phyloP scores from a whole-genome alignment of 116 monocot species.

The Iris pallida region DNA sequence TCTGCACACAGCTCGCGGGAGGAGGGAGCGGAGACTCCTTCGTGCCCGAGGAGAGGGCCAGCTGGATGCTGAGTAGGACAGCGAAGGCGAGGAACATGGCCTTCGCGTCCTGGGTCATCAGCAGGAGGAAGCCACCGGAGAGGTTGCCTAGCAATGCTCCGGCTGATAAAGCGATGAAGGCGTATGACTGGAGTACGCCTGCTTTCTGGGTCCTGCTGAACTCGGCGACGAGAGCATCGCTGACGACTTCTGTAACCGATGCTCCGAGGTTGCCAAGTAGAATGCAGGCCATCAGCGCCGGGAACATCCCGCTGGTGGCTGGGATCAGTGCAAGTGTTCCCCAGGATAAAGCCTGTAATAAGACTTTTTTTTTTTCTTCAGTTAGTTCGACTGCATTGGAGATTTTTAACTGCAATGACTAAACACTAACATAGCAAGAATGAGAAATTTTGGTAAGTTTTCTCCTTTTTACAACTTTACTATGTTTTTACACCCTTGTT shows the following conservation, averaged over 20 bases:
- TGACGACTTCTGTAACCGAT: conserved; percentile 70
- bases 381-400: background rate
- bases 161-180: conserved; percentile 62
- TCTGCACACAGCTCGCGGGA: conserved; percentile 10
- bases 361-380: conserved; percentile 8
- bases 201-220: conserved; percentile 43
- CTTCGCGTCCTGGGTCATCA: conserved; percentile 52
- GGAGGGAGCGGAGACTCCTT: conserved; percentile 29
- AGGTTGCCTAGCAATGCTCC: conserved; percentile 74
- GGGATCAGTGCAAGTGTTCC: conserved; percentile 60
- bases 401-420: background rate
- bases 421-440: too few relatives aligned
- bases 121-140: conserved; percentile 51
- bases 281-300: conserved; percentile 64
- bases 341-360: conserved; percentile 78
- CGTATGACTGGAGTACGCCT: conserved; percentile 64
- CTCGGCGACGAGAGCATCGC: conserved; percentile 68
- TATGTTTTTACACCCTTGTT: too few relatives aligned
- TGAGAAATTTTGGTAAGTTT: too few relatives aligned
- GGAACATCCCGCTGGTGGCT: conserved; percentile 30
- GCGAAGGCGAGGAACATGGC: conserved; percentile 53
- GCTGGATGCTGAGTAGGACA: conserved; percentile 50
- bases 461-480: too few relatives aligned
- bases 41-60: conserved; percentile 53
- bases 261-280: conserved; percentile 76